phyloP scores from a whole-genome alignment of 2,329 filamentous ascomycete species.

The Xylaria sp. region DNA sequence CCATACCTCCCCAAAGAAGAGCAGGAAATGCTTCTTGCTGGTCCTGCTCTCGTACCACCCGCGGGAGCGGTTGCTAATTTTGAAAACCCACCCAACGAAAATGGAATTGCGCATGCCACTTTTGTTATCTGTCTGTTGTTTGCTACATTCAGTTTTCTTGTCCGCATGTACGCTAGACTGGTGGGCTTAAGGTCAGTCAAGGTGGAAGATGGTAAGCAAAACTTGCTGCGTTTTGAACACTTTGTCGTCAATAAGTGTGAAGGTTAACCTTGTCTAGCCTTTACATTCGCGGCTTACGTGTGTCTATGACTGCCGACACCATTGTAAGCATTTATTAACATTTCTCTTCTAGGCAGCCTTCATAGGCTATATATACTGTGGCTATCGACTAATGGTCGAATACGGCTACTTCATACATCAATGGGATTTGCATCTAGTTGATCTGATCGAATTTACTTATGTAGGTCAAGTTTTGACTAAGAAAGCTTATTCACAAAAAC shows the following conservation, averaged over 20 bases:
- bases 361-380: slow-evolving; percentile 36
- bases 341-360: slow-evolving; percentile 19
- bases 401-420: slow-evolving; percentile 39
- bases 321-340: slow-evolving; percentile 5
- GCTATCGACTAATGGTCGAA: slow-evolving; percentile 31
- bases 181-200: slow-evolving; percentile 23
- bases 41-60: slow-evolving; percentile 34
- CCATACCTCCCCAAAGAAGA: slow-evolving; percentile 35
- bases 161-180: slow-evolving; percentile 36
- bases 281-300: slow-evolving; percentile 34
- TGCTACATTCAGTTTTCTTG: slow-evolving; percentile 29
- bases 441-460: slow-evolving; percentile 34
- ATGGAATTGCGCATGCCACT: slow-evolving; percentile 31
- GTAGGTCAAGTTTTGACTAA: slow-evolving; percentile 12
- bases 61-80: slow-evolving; percentile 24
- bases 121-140: slow-evolving; percentile 32
- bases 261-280: slow-evolving; percentile 16
- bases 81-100: slow-evolving; percentile 34
- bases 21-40: slow-evolving; percentile 29
- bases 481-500: neutral
- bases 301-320: neutral
- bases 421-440: slow-evolving; percentile 34
- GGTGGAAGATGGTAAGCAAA: slow-evolving; percentile 33
- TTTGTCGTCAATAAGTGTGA: neutral
- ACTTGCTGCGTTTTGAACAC: neutral